Base-by-base conservation (phyloP, 2,329 filamentous ascomycete genomes). In the Diaporthe sp. region DNA sequence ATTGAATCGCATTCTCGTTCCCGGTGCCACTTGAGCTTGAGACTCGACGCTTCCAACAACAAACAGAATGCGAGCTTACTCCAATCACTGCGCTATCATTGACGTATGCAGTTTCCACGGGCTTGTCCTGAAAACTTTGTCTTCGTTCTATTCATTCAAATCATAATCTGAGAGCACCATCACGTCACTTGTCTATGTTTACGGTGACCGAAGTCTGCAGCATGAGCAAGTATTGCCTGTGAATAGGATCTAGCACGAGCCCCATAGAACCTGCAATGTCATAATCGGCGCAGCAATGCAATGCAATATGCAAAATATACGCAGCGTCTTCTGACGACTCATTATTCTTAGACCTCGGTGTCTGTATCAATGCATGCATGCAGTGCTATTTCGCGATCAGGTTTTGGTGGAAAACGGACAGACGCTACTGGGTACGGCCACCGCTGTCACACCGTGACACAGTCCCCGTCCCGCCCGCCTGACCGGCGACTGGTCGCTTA, bases 371-470 rank as follows among this genome's bases (percentile, higher is more conserved):
- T 13, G 22, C 64, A 54, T 40, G 47, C 64, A 68, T 68, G 64
- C 64, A 68, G 64, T 54, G 64, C 47, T 54, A 54, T 54, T 54
- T 40, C 54, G 64, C 64, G 64, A 68, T 68, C 64, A 40, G 64
- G 64, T 54, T 40, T 54, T 28, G 47, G 47, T 28, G 33, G 17
- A 2, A 52, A 68, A 54, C n/a, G 13, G 15, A 10, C 45, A 52
- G 25, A 52, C 45, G 3, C 45, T 67, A 52, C 64, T 67, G 64
- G 64, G n/a, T 15, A 25, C 13, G 45, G 45, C 33, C 61, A 50
- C 61, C 33, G 30, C 64, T 50, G 64, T 67, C 19, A 38, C 33
- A 54, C 47, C 22, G 64, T 68, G 33, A 54, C 33, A 68, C 64
- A 54, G 4, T 10, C 33, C 4, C 22, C 50, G 19, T 54, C 33